Base-by-base conservation (phyloP, 805 yeast genomes). In the Blastobotrys robertii region DNA sequence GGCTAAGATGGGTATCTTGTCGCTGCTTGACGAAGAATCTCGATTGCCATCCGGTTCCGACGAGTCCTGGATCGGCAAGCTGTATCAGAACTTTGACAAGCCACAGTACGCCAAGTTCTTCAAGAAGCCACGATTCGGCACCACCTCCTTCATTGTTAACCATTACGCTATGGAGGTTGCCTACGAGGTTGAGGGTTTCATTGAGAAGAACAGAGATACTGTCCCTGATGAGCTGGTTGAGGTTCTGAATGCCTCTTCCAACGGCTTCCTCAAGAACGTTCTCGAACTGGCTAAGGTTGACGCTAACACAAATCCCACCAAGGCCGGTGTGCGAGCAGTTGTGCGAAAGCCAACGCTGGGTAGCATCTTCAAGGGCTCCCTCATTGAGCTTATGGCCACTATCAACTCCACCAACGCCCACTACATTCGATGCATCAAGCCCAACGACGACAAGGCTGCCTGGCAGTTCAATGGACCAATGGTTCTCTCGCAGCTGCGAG, bases 191-290 rank as follows among this genome's bases (percentile, higher is more conserved):
- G 97, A 85, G 48, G 97, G 97, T 1, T 90, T 90, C 60, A 84
- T 90, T 57, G 98, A 90, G 67, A 90, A 90, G 69, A 90, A 90
- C 60, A 79, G 97, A 68, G 98, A 90, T 63, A 86, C 97, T 6
- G 97, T 90, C 40, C 88, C 95, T 13, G 98, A 90, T 57, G 96
- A 95, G 19, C 94, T 87, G 56, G 66, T 90, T 48, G 96, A 86
- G 48, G 87, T 85, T 8, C 73, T 90, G 65, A 78, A 76, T 55
- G 73, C 73, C 11, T 66, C 95, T 0, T 68, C 73, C 12, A 87
- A 84, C 60, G 73, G 69, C 14, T 73, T 90, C 56, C 65, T 90
- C 55, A 63, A 65, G 43, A 76, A 75, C 15, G 76, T 90, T 30
- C 65, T 90, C 44, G 70, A 73, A 16, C 42, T 41, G 3, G 79